Percentiles rank a stretch among this genome's conserved stretches.
phyloP scores from a whole-genome alignment of 352 stramenopile genomes.

The Globisporangium iwayamae region DNA sequence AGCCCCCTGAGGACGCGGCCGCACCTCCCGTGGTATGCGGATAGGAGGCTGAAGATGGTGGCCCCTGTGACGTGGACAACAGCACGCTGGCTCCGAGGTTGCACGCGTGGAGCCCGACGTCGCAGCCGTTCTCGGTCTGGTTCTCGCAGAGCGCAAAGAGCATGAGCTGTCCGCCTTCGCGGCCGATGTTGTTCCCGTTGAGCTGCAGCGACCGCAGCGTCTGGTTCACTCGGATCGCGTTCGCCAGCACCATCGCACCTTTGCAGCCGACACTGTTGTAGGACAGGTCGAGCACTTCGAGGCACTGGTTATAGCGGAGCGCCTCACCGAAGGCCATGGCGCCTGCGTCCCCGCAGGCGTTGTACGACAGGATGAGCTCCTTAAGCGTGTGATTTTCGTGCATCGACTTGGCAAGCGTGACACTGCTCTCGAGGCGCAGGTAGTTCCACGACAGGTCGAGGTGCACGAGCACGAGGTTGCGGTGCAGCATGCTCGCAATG shows the following conservation, averaged over 20 bases:
- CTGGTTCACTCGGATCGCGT: conserved; percentile 51
- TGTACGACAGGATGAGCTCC: conserved; percentile 75
- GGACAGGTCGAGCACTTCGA: conserved; percentile 66
- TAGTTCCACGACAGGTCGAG: conserved; percentile 90
- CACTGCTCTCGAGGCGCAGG: conserved; percentile 73
- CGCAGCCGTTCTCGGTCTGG: conserved; percentile 41
- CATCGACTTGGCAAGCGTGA: conserved; percentile 60
- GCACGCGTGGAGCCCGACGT: conserved; percentile 58
- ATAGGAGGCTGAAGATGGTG: neutral
- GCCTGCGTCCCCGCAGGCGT: conserved; percentile 65
- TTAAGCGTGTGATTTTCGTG: conserved; percentile 60
- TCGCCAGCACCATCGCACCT: conserved; percentile 66
- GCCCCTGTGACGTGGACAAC: conserved; percentile 6
- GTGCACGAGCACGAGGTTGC: conserved; percentile 69
- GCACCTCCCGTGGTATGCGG: neutral
- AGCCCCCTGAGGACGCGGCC: neutral
- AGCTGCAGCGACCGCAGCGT: conserved; percentile 61
- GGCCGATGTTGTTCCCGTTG: conserved; percentile 75
- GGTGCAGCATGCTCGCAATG: conserved; percentile 83
- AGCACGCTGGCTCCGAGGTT: conserved; percentile 42
- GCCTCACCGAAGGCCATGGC: conserved; percentile 77
- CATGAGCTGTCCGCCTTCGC: conserved; percentile 63
- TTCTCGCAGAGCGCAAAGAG: conserved; percentile 69
- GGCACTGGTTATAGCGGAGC: conserved; percentile 52
- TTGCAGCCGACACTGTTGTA: conserved; percentile 80